Base-by-base conservation (phyloP, 2,329 filamentous ascomycete genomes). In the Penicillium aurantiogriseum region DNA sequence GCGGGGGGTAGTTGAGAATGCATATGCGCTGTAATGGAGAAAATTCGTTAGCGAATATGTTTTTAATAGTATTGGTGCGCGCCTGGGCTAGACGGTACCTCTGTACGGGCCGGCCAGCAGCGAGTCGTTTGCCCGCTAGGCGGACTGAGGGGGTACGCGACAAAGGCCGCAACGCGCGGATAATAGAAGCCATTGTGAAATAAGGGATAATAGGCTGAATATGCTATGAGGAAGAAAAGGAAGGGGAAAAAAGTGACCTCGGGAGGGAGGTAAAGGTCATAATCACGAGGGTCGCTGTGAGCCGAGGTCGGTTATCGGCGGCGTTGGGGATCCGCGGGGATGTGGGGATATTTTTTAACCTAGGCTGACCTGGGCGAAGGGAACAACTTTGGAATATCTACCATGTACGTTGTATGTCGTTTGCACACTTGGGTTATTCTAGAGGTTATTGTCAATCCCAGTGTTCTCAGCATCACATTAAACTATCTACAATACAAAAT, bases 1-100 rank as follows among this genome's bases (percentile, higher is more conserved):
- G 60, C 78, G 73, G 44, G 81, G 64, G 0, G 87, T 89, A 48
- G 82, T 82, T 38, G 87, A 88, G 57, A 91, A 81, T 21, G 81
- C 70, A 64, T 86, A 83, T 13, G 72, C 66, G 63, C 77, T 81
- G 51, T 38, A 45, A 29, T 29, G 4, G 42, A 1, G 31, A 17
- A 21, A 35, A 31, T 36, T 5, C 6, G 27, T 60, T 38, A 63
- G 51, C 17, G 21, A 35, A 15, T 2, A 8, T 5, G 13, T 10
- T 40, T 40, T n/a, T 23, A 52, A 4, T 23, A 25, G 25, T 13
- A 31, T 33, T 6, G 5, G 31, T 46, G 35, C 19, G 17, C 9
- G 9, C 23, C n/a, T 23, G 23, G 47, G 31, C 21, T 27, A 25
- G 21, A 42, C 43, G 17, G 13, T 72, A 80, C 79, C 76, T 75